Evolutionary conservation across 2,329 filamentous ascomycete species (phyloP).

Genomic region (Ophiocordyceps sinensis): DNA sequence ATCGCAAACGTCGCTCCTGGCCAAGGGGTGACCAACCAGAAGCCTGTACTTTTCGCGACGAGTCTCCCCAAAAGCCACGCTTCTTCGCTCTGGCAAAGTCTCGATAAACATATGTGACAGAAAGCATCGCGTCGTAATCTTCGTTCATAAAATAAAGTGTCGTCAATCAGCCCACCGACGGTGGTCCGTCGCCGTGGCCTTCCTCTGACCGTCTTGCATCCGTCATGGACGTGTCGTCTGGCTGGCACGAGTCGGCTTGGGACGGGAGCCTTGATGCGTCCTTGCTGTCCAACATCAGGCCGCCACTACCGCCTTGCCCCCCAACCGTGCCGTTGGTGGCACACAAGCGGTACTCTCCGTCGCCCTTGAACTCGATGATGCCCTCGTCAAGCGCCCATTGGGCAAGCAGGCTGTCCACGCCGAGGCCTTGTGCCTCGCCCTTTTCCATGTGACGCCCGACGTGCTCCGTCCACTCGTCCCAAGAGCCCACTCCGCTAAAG

Average conservation of each 20-base stretch:
- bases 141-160: not conserved
- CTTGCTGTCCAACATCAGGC: slow-evolving; percentile 10
- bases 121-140: slow-evolving; percentile 5
- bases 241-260: slow-evolving; percentile 5
- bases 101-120: no score
- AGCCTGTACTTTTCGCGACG: no score
- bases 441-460: slow-evolving; percentile 81
- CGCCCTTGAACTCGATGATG: slow-evolving; percentile 44
- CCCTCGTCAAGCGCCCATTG: slow-evolving; percentile 49
- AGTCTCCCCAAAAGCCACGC: no score
- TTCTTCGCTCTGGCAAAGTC: no score
- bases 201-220: slow-evolving; percentile 11
- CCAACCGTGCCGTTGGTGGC: slow-evolving; percentile 13
- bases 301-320: slow-evolving; percentile 3
- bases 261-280: slow-evolving; percentile 11
- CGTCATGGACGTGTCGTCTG: slow-evolving; percentile 9
- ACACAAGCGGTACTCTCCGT: slow-evolving; percentile 40
- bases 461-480: slow-evolving; percentile 89
- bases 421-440: slow-evolving; percentile 41
- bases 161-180: not conserved
- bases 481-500: slow-evolving; percentile 60
- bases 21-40: no score
- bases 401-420: slow-evolving; percentile 41
- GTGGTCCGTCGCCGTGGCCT: slow-evolving; percentile 9
- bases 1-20: no score